Conservation (phyloP, 2,329 filamentous ascomycete species). For the Penicillium sp. region DNA sequence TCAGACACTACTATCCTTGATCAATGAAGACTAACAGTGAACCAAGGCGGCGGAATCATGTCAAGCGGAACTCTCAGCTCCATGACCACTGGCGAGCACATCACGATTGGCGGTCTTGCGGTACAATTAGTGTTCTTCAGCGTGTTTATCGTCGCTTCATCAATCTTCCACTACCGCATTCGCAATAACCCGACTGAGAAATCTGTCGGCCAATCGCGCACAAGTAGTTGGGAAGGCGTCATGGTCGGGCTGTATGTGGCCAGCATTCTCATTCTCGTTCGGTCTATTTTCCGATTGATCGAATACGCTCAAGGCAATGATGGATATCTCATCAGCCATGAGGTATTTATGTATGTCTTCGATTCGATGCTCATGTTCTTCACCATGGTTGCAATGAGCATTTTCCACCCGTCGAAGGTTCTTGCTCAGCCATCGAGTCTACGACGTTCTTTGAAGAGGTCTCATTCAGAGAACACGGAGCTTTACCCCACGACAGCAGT, state of each 20-base stretch:
- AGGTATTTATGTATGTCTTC: slow-evolving; percentile 22
- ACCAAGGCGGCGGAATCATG: slow-evolving; percentile 6
- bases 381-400: slow-evolving; percentile 2
- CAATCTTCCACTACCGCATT: slow-evolving; percentile 16
- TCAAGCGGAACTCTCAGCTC: slow-evolving; percentile 1
- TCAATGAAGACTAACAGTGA: neutral
- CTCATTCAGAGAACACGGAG: neutral
- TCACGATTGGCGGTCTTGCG: slow-evolving; percentile 15
- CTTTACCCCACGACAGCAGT: too few relatives aligned
- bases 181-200: slow-evolving; percentile 7
- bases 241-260: slow-evolving; percentile 3
- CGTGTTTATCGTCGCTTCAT: slow-evolving; percentile 12
- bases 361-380: slow-evolving; percentile 7
- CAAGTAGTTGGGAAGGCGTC: neutral
- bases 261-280: slow-evolving; percentile 16
- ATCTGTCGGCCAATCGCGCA: neutral
- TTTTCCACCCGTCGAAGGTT: neutral
- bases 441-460: neutral
- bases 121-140: slow-evolving; percentile 20
- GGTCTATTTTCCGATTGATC: slow-evolving; percentile 20
- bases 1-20: too few relatives aligned
- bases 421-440: neutral
- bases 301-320: slow-evolving; percentile 21
- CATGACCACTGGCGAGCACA: slow-evolving; percentile 9
- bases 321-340: slow-evolving; percentile 21